These are phyloP conservation scores for Acacia melanoxylon DNA, from an alignment of 306 rosid species.

Conservation along the genomic window DNA sequence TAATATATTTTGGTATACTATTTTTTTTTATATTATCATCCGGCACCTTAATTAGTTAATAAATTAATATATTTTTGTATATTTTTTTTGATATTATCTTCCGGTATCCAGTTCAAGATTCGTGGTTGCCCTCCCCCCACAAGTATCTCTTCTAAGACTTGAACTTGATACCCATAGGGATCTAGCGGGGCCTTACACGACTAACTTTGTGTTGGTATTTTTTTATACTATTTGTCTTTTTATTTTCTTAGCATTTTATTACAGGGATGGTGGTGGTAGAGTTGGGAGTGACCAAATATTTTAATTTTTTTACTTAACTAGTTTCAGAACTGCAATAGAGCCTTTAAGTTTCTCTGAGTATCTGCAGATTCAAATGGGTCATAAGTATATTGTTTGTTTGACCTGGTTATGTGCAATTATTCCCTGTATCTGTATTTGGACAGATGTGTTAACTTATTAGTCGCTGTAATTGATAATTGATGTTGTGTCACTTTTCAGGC, in stretches of 20 bases:
- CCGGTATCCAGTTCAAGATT: too few relatives aligned
- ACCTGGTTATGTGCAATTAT: not conserved
- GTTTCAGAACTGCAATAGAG: not conserved
- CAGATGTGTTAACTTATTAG: constrained; percentile 14
- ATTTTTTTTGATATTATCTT: too few relatives aligned
- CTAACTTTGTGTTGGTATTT: too few relatives aligned
- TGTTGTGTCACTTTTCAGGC: constrained; percentile 49
- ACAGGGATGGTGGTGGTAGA: not conserved
- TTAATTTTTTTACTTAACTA: not conserved
- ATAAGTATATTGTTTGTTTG: not conserved
- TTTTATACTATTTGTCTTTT: too few relatives aligned
- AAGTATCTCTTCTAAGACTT: too few relatives aligned
- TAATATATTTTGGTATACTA: not conserved
- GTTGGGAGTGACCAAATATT: not conserved
- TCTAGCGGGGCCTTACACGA: too few relatives aligned
- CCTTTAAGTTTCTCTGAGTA: not conserved
- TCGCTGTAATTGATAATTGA: constrained; percentile 20
- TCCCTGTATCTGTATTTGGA: not conserved
- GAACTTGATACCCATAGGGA: too few relatives aligned
- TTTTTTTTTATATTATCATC: too few relatives aligned
- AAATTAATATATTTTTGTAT: not conserved
- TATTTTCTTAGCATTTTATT: not conserved
- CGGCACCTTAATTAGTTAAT: too few relatives aligned
- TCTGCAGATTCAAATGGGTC: not conserved
- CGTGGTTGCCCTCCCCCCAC: too few relatives aligned